Conservation (phyloP, 768 basidiomycete genomes). For the Lyophyllum shimeji region DNA sequence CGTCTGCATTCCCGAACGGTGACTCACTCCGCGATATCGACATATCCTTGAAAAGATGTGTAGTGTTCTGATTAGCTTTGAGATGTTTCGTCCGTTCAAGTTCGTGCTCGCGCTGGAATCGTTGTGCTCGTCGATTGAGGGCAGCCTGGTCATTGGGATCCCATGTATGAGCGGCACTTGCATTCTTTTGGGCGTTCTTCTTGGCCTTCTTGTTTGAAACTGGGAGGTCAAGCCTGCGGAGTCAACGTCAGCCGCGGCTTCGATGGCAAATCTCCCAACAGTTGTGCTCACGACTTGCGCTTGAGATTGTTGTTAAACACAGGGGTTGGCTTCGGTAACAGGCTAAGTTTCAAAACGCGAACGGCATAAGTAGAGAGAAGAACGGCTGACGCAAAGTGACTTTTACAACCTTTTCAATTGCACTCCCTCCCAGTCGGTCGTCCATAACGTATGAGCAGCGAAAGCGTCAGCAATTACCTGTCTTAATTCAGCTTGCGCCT, state of each 20-base stretch:
- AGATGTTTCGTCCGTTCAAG: conserved; percentile 70
- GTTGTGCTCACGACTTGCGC: conserved; percentile 58
- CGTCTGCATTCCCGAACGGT: conserved; percentile 52
- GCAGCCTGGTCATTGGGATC: conserved; percentile 69
- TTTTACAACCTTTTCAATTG: conserved; percentile 78
- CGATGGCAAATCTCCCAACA: not conserved
- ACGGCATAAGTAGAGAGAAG: not conserved
- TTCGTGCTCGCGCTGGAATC: conserved; percentile 91
- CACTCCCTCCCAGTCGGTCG: conserved; percentile 90
- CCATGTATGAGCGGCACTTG: conserved; percentile 26
- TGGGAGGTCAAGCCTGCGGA: conserved; percentile 37
- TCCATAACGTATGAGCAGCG: conserved; percentile 78
- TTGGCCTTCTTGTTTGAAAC: conserved; percentile 47
- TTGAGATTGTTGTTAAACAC: conserved; percentile 50
- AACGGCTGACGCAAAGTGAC: conserved; percentile 3
- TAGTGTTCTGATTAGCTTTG: conserved; percentile 48
- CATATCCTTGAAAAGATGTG: conserved; percentile 51
- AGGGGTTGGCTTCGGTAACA: conserved; percentile 59
- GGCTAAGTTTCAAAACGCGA: conserved; percentile 19
- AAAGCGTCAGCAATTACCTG: conserved; percentile 95
- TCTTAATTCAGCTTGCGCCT: conserved; percentile 93
- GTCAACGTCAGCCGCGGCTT: not conserved
- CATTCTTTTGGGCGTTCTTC: conserved; percentile 14
- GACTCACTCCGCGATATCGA: conserved; percentile 50
- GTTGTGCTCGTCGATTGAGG: conserved; percentile 74